Conservation (phyloP, 148 eudicot genomes). For the Amaranthus palmeri region DNA sequence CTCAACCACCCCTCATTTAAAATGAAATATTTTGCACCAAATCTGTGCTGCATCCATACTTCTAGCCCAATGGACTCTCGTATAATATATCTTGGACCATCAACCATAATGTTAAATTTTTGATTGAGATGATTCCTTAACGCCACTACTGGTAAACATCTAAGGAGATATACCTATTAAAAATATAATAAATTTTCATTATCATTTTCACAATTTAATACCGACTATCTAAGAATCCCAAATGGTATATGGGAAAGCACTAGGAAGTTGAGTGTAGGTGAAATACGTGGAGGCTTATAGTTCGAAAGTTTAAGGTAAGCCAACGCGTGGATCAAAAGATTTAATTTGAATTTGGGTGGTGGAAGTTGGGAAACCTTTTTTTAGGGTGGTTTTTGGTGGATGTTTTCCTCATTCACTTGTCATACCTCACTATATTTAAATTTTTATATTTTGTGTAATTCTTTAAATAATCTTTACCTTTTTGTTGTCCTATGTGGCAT, state of each 20-base stretch:
- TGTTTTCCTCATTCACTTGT: conserved; percentile 10
- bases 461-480: neutral
- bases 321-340: neutral
- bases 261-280: neutral
- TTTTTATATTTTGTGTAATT: neutral
- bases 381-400: neutral
- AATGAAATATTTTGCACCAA: too few relatives aligned
- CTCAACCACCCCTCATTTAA: too few relatives aligned
- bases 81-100: too few relatives aligned
- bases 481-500: conserved; percentile 2
- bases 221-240: too few relatives aligned
- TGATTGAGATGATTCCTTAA: too few relatives aligned
- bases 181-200: too few relatives aligned
- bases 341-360: neutral
- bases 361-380: neutral
- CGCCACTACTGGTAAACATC: too few relatives aligned
- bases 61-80: too few relatives aligned
- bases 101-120: too few relatives aligned
- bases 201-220: too few relatives aligned
- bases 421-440: neutral
- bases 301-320: neutral
- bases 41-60: too few relatives aligned
- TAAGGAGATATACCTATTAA: too few relatives aligned
- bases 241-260: neutral
- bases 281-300: conserved; percentile 15